Base-by-base conservation (phyloP, 2,329 filamentous ascomycete genomes). In the Cladosporium oxysporum region DNA sequence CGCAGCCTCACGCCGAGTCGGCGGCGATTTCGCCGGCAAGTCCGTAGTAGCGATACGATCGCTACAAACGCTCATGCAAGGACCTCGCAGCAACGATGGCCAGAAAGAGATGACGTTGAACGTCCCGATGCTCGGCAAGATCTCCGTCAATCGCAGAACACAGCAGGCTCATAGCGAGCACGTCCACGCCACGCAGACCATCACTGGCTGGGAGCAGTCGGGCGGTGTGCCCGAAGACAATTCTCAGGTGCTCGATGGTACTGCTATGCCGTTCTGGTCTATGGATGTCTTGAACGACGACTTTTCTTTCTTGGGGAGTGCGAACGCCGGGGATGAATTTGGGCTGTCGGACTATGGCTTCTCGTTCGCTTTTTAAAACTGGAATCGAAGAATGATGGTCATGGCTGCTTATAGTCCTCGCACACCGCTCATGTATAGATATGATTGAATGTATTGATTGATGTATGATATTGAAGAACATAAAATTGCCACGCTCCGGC, bases 11-110 rank as follows among this genome's bases (percentile, higher is more conserved):
- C 26, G 66, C 14, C 66, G 68, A 44, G 41, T 65, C 5, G 67
- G 68, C 26, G 68, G 66, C 11, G 68, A 71, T 4, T 72, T 72
- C 29, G 67, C 71, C 0, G 59, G 58, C 21, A 69, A 71, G 14
- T 71, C 71, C 26, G 62, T 69, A 23, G 63, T 65, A 3, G 69
- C 71, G 3, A 59, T 72, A 1, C 66, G 69, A 21, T 70, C 69
- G 5, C 64, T 73, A 11, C 41, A 67, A 23, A 58, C 64, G 2
- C 66, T 72, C 21, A 60, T 72, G 18, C 59, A 66, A 44, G 52
- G 50, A 1, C 35, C 59, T 5, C 50, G 29, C 16, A 49, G 50
- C 64, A 31, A 33, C 29, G 41, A 47, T 7, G 35, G 28, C 12
- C 49, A 35, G 7, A 47, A 57, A 5, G 50, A 63, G 8, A 63